Conservation (phyloP, 495 filamentous ascomycete genomes). For the Xylaria curta region DNA sequence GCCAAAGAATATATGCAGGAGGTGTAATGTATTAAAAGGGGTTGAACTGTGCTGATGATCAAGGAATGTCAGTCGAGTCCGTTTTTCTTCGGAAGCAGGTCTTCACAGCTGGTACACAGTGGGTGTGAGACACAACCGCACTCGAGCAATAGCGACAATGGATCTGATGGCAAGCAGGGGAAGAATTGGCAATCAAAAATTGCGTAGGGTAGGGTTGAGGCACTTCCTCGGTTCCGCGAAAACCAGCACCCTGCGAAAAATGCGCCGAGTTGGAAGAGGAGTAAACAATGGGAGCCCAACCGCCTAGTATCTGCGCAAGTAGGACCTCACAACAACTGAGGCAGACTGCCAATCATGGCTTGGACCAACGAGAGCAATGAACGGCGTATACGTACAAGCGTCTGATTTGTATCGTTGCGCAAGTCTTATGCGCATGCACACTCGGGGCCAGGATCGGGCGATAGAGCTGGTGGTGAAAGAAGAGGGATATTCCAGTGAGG, state of each 20-base stretch:
- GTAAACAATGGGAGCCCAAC: conserved; percentile 24
- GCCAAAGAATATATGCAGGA: conserved; percentile 3
- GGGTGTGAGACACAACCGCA: background rate
- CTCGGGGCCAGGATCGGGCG: conserved; percentile 2
- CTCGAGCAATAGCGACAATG: background rate
- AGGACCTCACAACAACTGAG: background rate
- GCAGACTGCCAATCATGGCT: background rate
- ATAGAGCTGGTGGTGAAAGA: conserved; percentile 21
- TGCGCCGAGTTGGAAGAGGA: conserved; percentile 20
- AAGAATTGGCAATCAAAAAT: background rate
- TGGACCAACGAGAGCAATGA: conserved; percentile 6
- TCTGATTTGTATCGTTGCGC: conserved; percentile 14
- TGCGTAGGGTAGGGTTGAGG: background rate
- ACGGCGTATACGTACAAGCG: conserved; percentile 21
- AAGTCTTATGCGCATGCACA: conserved; percentile 25
- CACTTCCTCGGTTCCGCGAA: conserved; percentile 14
- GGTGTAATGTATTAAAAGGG: conserved; percentile 5
- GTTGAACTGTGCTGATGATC: conserved; percentile 6
- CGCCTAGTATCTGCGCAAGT: conserved; percentile 13
- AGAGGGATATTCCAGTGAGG: conserved; percentile 19
- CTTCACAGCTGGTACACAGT: conserved; percentile 2
- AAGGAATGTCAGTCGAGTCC: conserved; percentile 8
- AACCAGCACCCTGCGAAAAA: background rate
- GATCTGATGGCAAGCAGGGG: background rate
- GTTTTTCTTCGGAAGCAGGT: background rate